Base-by-base conservation (phyloP, 192 early-diverging fungal species). In the Entomortierella beljakovae region DNA sequence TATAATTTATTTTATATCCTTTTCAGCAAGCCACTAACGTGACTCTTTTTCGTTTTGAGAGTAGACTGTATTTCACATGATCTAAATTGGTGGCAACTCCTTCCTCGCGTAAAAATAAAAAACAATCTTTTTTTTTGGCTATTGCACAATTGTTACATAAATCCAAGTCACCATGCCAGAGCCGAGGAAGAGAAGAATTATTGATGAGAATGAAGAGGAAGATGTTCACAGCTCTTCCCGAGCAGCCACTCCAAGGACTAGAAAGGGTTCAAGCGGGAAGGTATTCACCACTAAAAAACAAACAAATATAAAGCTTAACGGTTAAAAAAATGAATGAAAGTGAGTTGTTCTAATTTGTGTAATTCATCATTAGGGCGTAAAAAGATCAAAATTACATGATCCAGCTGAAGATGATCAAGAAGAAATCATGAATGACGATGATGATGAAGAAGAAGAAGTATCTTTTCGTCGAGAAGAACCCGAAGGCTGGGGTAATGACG, bases 171-270 rank as follows among this genome's bases (percentile, higher is more conserved):
- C 28, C 29, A 79, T 68, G 66, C 57, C 71, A 31, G 71, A 59
- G 43, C 22, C 63, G 26, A 73, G 58, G 61, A 79, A 79, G 50
- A 46, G 74, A 56, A 50, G 74, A 18, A 51, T 79, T 18, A 70
- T 79, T 28, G 53, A 69, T 23, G 71, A 73, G 16, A 67, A 79
- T 8, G 74, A 79, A 25, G 73, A 75, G 6, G 70, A 72, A 8
- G 60, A 64, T 3, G 72, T 52, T 15, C 23, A 75, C 22, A 29
- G 15, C 20, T 0, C n/a, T 22, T 15, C 20, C 1, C 29, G 22
- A 32, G 7, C 54, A 3, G 16, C n/a, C 7, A 40, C 25, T 20
- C 25, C 18, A 3, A 22, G 38, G n/a, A n/a, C n/a, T 33, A 33
- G 16, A 31, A 62, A 62, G 38, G 60, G 35, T 58, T 25, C 32